Base-by-base conservation (phyloP, 495 filamentous ascomycete genomes). In the Podospora sp. region DNA sequence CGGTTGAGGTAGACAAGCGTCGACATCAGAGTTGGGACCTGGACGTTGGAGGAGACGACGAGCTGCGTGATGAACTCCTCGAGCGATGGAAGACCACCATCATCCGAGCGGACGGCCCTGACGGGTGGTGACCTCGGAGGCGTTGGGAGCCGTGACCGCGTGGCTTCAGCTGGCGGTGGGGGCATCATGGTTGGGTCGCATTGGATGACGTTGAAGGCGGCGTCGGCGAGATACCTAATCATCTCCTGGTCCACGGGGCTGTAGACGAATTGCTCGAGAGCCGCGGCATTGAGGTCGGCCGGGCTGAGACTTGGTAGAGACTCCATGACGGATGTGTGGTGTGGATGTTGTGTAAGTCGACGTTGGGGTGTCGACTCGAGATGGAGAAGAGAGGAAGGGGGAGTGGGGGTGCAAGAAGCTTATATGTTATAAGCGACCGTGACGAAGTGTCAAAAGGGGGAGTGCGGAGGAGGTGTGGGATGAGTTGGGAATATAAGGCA, bases 21-120 rank as follows among this genome's bases (percentile, higher is more conserved):
- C 62, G 92, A 92, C 96, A 98, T 98, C 68, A 99, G 87, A 20
- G 95, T 99, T 0, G 94, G 92, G 55, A 97, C 93, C 81, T 97
- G 94, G 20, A 99, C 95, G 77, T 97, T 96, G 62, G 96, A 98
- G 56, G 91, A 89, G 70, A 91, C 86, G 68, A 98, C 93, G 26
- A 98, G 82, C 25, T 91, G 92, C 51, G 87, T 89, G 82, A 99
- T 98, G 83, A 99, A 99, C 51, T 84, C 83, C 77, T 97, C 91
- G 25, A 98, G 80, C 0, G 91, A 88, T 6, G 95, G 95, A 5
- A 97, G 80, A 3, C 72, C 69, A 27, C 76, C 74, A 68, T 78
- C 80, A 52, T 79, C 78, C 65, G 66, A 81, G 26, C 64, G 72
- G 60, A 77, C 59, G 69, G 77, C 68, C 86, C 86, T 77, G 83